Percentiles rank a stretch among this genome's conserved stretches.
These are phyloP conservation scores for Ustilago shanxiensis DNA, from an alignment of 1,284 basidiomycete species.

Conservation along the genomic window DNA sequence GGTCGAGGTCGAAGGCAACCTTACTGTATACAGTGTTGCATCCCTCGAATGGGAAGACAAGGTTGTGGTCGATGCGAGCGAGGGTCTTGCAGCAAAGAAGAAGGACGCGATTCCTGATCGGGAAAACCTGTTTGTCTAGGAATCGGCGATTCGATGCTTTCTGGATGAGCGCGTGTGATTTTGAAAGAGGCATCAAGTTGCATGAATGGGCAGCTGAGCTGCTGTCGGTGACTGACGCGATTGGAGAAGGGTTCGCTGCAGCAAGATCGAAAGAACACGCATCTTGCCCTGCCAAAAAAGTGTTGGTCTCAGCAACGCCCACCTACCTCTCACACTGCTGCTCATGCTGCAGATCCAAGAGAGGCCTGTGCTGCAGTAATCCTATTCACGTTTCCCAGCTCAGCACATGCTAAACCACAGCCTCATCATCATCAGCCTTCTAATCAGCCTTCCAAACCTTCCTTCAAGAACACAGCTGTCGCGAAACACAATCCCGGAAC, in stretches of 20 bases:
- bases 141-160: conserved; percentile 20
- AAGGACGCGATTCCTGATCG: conserved; percentile 9
- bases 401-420: background rate
- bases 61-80: conserved; percentile 11
- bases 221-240: conserved; percentile 3
- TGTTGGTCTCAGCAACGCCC: conserved; percentile 37
- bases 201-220: conserved; percentile 7
- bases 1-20: background rate
- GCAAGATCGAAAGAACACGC: background rate
- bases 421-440: background rate
- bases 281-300: background rate
- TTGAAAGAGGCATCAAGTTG: background rate
- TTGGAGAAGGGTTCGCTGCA: background rate
- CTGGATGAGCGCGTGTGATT: conserved; percentile 13
- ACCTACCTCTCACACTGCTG: background rate
- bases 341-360: conserved; percentile 17
- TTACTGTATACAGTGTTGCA: no score
- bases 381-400: conserved; percentile 15
- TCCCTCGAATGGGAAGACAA: background rate
- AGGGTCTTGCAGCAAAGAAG: background rate
- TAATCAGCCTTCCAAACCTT: no score
- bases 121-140: background rate
- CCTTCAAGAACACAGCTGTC: no score
- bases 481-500: background rate
- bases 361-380: conserved; percentile 27